Evolutionary conservation across 176 grass and related monocot genomes (phyloP).

Genomic region (Miscanthus lutarioriparius): DNA sequence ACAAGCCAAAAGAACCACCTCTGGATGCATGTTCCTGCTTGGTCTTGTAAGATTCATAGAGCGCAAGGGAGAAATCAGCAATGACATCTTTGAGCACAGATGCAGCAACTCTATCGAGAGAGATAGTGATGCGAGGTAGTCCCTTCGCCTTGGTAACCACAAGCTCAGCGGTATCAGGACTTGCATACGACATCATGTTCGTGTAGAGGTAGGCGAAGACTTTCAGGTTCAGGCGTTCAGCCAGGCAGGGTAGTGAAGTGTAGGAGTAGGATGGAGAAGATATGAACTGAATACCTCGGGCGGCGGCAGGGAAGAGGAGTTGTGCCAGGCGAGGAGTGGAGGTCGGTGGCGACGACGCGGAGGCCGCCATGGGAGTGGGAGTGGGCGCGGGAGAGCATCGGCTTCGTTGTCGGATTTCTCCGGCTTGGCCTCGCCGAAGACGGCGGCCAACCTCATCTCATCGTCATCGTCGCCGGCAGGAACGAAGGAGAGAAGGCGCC

Average conservation of each 20-base stretch:
- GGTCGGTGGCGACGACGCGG: conserved; percentile 65
- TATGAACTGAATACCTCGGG: conserved; percentile 5
- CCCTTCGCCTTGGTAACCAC: conserved; percentile 85
- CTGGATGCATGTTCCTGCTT: conserved; percentile 37
- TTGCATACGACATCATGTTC: conserved; percentile 27
- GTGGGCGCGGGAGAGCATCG: not conserved
- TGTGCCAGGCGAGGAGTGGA: conserved; percentile 64
- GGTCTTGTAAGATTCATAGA: conserved; percentile 59
- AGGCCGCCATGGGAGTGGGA: conserved; percentile 14
- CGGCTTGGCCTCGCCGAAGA: conserved; percentile 62
- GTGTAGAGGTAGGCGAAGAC: not conserved
- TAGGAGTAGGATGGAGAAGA: not conserved
- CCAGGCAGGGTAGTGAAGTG: not conserved
- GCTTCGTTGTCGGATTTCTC: conserved; percentile 5
- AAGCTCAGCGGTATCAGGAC: conserved; percentile 36
- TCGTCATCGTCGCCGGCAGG: not conserved
- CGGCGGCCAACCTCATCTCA: conserved; percentile 25
- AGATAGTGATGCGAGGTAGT: conserved; percentile 72
- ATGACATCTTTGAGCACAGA: conserved; percentile 51
- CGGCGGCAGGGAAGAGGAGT: conserved; percentile 36
- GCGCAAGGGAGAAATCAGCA: conserved; percentile 55
- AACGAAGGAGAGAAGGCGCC: not conserved
- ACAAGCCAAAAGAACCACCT: conserved; percentile 53
- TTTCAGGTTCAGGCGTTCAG: not conserved
- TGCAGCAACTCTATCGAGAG: conserved; percentile 50